Base-by-base conservation (phyloP, 768 basidiomycete genomes). In the Boletus eberwhitei region DNA sequence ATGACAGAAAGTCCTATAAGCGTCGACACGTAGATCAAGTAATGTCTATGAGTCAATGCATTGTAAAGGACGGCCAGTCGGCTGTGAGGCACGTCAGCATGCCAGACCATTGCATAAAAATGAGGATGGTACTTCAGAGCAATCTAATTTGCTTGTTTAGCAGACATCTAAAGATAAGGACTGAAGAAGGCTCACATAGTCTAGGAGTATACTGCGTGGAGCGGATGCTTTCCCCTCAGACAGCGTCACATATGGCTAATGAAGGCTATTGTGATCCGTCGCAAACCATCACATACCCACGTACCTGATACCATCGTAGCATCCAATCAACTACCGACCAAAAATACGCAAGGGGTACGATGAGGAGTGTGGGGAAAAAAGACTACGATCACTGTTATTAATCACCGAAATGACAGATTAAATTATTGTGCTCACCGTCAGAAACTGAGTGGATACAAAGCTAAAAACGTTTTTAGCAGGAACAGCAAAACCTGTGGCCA, bases 191-290 rank as follows among this genome's bases (percentile, higher is more conserved):
- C 82, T 46, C 59, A 86, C 84, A 67, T 88, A 88, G 65, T 88
- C 82, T 24, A 86, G 64, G 17, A 89, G 71, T n/a, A 89, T 65
- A 49, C 81, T 81, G 57, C 83, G 79, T 52, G 83, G 74, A 1
- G 86, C 84, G 2, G 72, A 65, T 1, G 79, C 79, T 55, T 71
- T 71, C 2, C 84, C 85, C 59, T 74, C 71, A 17, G 79, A 75
- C 26, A 89, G 68, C 7, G 76, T 68, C 6, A 89, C 72, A 56
- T 86, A 88, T 3, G 87, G 86, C 86, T 88, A 54, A 32, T 40
- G 41, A 40, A 35, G 46, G 39, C 16, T 58, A 32, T n/a, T 34
- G 59, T 53, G 46, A 60, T 32, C 24, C 31, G 13, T 38, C 36
- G 39, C 43, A n/a, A n/a, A 37, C 14, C 5, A 31, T 26, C 9